These are phyloP conservation scores for Rhododendron ovatum DNA, from an alignment of 148 eudicot species.

Conservation along the genomic window DNA sequence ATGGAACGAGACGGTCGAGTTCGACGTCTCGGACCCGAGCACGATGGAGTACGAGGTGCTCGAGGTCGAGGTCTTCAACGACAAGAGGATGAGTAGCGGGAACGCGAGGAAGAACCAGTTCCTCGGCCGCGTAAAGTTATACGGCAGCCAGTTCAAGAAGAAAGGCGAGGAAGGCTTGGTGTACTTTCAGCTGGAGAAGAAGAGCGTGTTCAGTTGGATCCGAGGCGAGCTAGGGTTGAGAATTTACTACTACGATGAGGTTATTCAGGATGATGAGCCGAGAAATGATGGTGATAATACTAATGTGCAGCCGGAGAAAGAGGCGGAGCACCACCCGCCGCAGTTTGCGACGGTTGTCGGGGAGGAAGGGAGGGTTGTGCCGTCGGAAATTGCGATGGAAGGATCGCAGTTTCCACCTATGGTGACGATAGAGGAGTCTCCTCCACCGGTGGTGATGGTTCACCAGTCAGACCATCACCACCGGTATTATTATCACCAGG, in stretches of 20 bases:
- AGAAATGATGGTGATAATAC: background rate
- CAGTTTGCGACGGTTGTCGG: slow-evolving; percentile 23
- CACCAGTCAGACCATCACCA: slow-evolving; percentile 22
- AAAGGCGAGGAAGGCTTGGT: slow-evolving; percentile 74
- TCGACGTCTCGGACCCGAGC: slow-evolving; percentile 65
- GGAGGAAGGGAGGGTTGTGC: slow-evolving; percentile 25
- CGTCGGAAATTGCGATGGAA: slow-evolving; percentile 43
- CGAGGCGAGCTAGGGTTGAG: slow-evolving; percentile 80
- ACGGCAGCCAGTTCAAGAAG: slow-evolving; percentile 71
- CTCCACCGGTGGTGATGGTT: slow-evolving; percentile 28
- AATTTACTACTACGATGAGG: slow-evolving; percentile 68
- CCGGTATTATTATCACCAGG: slow-evolving; percentile 15
- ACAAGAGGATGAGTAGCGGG: slow-evolving; percentile 65
- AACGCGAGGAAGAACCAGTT: slow-evolving; percentile 74
- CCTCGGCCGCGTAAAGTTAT: slow-evolving; percentile 78
- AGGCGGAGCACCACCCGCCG: slow-evolving; percentile 9
- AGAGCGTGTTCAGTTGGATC: slow-evolving; percentile 95
- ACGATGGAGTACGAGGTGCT: slow-evolving; percentile 88
- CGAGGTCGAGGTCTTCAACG: slow-evolving; percentile 73
- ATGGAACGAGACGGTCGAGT: slow-evolving; percentile 80
- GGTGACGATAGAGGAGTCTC: slow-evolving; percentile 32
- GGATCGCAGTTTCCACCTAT: slow-evolving; percentile 34
- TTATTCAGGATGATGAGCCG: slow-evolving; percentile 12
- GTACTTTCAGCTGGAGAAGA: slow-evolving; percentile 75
- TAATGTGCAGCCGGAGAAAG: slow-evolving; percentile 15